Evolutionary conservation across 768 basidiomycete species (phyloP), one percentile per base, ranked within the genome.

Genomic region (Leccinum disarticulatum): DNA sequence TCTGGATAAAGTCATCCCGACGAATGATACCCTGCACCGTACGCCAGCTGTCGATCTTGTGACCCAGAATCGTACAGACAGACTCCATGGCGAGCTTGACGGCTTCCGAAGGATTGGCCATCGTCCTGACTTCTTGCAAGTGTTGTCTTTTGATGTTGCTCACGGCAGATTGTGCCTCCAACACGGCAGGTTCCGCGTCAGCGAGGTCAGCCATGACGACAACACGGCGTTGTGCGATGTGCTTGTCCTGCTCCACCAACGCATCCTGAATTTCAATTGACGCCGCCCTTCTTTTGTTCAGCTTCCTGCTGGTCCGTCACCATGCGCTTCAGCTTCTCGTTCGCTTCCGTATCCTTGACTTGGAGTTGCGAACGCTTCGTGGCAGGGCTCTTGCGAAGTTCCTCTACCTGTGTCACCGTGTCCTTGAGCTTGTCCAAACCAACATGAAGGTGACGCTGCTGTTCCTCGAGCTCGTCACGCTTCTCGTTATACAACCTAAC

Each of bases 11-110:
- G 73, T 97, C 93, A 62, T 98, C 97, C 33, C 93, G 86, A 59
- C 97, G 91, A 65, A 98, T 94, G 75, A 98, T 91, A 61, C 87
- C 87, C 73, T 98, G 95, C 8, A 99, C 94, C 2, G 95, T 86
- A 61, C 93, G 87, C 97, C 97, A 99, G 70, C 87, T 87, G 68
- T 99, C 97, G 68, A 98, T 91, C 75, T 94, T 93, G 77, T 98
- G 93, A 7, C 97, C 97, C 22, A 99, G 86, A 50, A 97, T 81
- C 14, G 92, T 95, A 74, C 97, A 98, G 43, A 97, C 96, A 1
- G 95, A 97, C 70, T 98, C 97, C 95, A 98, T 98, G 15, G 97
- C 93, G 49, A 96, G 76, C 74, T 98, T 98, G 65, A 98, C 95
- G 5, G 93, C 90, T 72, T 98, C 97, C 0, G 97, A 97, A 50